Percentiles rank a stretch among this genome's conserved stretches.
Evolutionary conservation across 768 basidiomycete species (phyloP).

Genomic region (Boletus rex-veris): DNA sequence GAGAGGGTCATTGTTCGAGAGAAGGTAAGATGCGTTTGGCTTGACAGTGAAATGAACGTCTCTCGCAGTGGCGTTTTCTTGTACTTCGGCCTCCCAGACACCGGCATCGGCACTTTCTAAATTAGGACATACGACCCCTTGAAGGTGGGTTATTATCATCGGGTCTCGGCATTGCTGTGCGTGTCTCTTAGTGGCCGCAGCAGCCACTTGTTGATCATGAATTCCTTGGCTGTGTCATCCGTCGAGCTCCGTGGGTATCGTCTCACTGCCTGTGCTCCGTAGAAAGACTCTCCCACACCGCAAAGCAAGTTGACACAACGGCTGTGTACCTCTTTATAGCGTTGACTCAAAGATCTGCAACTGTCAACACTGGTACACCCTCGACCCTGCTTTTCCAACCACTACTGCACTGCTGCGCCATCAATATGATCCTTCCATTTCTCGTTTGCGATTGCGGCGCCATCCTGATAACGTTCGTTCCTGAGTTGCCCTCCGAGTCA

Average conservation of each 20-base stretch:
- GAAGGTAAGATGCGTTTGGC: not conserved
- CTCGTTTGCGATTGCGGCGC: not conserved
- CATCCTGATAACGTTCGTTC: not conserved
- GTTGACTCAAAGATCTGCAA: too few relatives aligned
- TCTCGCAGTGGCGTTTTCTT: constrained; percentile 15
- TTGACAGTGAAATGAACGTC: constrained; percentile 20
- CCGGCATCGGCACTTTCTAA: not conserved
- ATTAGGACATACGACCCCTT: constrained; percentile 4
- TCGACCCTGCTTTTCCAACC: constrained; percentile 4
- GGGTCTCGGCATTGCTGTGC: not conserved
- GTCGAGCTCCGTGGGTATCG: too few relatives aligned
- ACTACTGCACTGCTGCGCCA: too few relatives aligned
- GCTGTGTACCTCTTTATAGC: too few relatives aligned
- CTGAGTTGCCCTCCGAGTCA: not conserved
- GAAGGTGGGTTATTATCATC: not conserved
- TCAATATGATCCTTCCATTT: constrained; percentile 7
- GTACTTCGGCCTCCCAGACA: not conserved
- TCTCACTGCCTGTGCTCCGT: too few relatives aligned
- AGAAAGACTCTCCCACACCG: too few relatives aligned
- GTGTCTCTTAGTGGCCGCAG: not conserved
- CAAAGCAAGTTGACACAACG: too few relatives aligned
- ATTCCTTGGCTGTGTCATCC: constrained; percentile 3
- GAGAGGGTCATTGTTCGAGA: constrained; percentile 12
- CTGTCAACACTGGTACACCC: not conserved
- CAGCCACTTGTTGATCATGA: constrained; percentile 5